Percentiles rank a stretch among this genome's conserved stretches.
Evolutionary conservation across 805 yeast genomes (phyloP).

Genomic region (Wickerhamomyces sydowiorum): DNA sequence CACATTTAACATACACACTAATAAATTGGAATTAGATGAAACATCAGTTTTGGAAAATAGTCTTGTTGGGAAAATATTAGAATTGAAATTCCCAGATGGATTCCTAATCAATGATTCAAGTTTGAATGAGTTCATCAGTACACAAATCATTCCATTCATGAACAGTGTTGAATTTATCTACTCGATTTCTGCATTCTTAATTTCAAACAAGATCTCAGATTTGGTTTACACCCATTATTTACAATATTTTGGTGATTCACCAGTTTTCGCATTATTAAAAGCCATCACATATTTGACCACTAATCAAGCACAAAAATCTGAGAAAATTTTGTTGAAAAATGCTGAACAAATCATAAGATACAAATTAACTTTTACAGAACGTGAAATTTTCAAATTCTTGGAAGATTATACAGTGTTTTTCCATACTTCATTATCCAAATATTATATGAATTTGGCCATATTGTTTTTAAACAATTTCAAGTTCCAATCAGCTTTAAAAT

Average conservation of each 20-base stretch:
- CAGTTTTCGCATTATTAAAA: slow-evolving; percentile 17
- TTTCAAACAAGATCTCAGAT: slow-evolving; percentile 6
- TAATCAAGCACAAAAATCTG: slow-evolving; percentile 24
- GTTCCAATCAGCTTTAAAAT: slow-evolving; percentile 30
- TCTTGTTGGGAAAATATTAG: slow-evolving; percentile 9
- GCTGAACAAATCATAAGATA: slow-evolving; percentile 24
- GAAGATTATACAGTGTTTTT: slow-evolving; percentile 21
- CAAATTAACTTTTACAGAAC: slow-evolving; percentile 16
- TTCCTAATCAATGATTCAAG: slow-evolving; percentile 8
- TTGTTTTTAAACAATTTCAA: slow-evolving; percentile 27
- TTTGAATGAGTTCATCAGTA: slow-evolving; percentile 9
- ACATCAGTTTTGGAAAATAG: slow-evolving; percentile 3
- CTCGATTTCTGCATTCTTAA: slow-evolving; percentile 5
- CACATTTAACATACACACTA: slow-evolving; percentile 4
- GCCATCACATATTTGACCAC: slow-evolving; percentile 19
- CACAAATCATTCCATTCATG: slow-evolving; percentile 12
- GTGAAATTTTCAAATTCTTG: slow-evolving; percentile 15
- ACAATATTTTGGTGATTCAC: slow-evolving; percentile 11
- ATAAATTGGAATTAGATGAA: slow-evolving; percentile 18
- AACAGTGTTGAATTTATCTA: slow-evolving; percentile 14
- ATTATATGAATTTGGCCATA: slow-evolving; percentile 31
- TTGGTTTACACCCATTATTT: slow-evolving; percentile 12
- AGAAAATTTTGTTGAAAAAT: slow-evolving; percentile 23
- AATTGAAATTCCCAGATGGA: slow-evolving; percentile 8
- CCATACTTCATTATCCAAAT: slow-evolving; percentile 27